Evolutionary conservation across 768 basidiomycete genomes (phyloP).

Genomic region (Calocybe indica): DNA sequence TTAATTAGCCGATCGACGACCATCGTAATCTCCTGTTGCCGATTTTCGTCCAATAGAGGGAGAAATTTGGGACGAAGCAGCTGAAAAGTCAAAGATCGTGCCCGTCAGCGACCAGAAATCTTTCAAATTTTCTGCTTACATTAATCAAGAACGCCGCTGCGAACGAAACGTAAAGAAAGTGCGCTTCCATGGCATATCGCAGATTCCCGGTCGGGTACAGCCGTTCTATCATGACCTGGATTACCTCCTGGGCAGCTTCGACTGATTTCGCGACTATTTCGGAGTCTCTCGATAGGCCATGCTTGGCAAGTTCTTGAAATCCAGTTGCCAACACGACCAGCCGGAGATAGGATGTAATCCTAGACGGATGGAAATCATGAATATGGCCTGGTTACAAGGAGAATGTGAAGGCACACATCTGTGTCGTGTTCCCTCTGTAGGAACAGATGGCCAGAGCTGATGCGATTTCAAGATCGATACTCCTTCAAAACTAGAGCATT

Average conservation of each 20-base stretch:
- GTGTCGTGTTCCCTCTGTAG: constrained; percentile 38
- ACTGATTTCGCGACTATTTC: constrained; percentile 42
- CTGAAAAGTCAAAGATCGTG: constrained; percentile 18
- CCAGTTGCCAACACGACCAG: constrained; percentile 51
- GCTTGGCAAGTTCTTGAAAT: constrained; percentile 41
- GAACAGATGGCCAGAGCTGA: constrained; percentile 36
- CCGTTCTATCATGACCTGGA: constrained; percentile 45
- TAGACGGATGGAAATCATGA: constrained; percentile 12
- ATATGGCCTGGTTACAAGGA: constrained; percentile 1
- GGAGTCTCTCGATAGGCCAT: constrained; percentile 33
- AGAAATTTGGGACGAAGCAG: constrained; percentile 45
- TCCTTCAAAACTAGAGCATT: not conserved
- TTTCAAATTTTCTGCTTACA: constrained; percentile 25
- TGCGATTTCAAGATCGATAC: not conserved
- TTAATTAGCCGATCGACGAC: constrained; percentile 38
- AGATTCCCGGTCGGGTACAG: constrained; percentile 50
- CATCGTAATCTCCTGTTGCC: constrained; percentile 34
- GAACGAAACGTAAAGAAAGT: constrained; percentile 48
- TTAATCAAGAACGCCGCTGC: constrained; percentile 58
- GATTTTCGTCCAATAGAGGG: constrained; percentile 31
- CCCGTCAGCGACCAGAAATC: not conserved
- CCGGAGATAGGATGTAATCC: constrained; percentile 49
- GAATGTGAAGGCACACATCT: constrained; percentile 24
- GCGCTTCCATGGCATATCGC: constrained; percentile 49
- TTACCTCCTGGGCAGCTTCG: constrained; percentile 49